Percentiles rank a stretch among this genome's conserved stretches.
These are phyloP conservation scores for Arthrinium puccinioides DNA, from an alignment of 2,329 filamentous ascomycete genomes.

Conservation along the genomic window DNA sequence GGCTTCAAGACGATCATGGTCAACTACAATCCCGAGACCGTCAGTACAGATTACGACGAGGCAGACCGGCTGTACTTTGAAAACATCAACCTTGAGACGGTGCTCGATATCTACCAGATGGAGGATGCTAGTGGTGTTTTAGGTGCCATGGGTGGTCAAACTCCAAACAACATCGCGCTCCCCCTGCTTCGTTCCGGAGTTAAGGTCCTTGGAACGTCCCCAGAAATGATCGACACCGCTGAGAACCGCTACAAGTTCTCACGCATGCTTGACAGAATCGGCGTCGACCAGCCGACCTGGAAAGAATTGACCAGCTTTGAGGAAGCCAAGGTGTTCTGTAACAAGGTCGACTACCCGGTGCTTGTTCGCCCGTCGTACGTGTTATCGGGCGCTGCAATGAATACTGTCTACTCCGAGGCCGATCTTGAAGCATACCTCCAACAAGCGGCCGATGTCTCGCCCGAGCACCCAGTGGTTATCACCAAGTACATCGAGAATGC, in stretches of 20 bases:
- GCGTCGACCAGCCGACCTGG: constrained; percentile 94
- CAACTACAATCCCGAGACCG: constrained; percentile 77
- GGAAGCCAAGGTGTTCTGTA: constrained; percentile 81
- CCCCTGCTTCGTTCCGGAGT: constrained; percentile 83
- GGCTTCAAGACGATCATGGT: constrained; percentile 90
- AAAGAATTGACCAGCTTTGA: constrained; percentile 95
- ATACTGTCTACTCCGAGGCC: constrained; percentile 94
- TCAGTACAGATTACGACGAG: constrained; percentile 88
- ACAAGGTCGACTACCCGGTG: constrained; percentile 85
- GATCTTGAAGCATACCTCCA: constrained; percentile 83
- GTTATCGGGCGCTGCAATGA: constrained; percentile 95
- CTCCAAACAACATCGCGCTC: constrained; percentile 94
- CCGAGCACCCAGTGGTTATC: constrained; percentile 94
- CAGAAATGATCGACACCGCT: constrained; percentile 96
- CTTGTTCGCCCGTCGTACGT: constrained; percentile 95
- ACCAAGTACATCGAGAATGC: constrained; percentile 99
- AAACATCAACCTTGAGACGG: constrained; percentile 83
- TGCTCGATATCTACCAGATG: constrained; percentile 88
- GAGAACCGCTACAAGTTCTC: constrained; percentile 99
- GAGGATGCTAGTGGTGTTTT: constrained; percentile 80
- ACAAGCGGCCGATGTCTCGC: constrained; percentile 87
- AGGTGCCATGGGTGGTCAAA: constrained; percentile 94
- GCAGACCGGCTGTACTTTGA: constrained; percentile 94
- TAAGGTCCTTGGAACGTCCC: constrained; percentile 89
- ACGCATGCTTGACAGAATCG: constrained; percentile 91